These are phyloP conservation scores for Dryadomyces quercivorus DNA, from an alignment of 2,329 filamentous ascomycete genomes.

Conservation along the genomic window DNA sequence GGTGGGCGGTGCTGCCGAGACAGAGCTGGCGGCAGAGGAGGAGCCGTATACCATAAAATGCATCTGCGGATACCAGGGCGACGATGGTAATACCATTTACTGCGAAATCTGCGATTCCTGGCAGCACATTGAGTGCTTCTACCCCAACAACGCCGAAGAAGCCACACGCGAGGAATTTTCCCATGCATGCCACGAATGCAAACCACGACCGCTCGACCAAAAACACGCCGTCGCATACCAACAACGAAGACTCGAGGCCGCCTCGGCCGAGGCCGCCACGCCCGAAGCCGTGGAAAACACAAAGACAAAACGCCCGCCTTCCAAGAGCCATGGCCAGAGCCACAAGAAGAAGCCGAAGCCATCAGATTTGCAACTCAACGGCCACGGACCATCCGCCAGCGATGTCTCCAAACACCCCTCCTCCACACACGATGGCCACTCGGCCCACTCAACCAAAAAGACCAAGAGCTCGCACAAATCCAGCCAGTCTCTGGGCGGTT, in stretches of 20 bases:
- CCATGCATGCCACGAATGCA: constrained; percentile 84
- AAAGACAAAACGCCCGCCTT: constrained; percentile 59
- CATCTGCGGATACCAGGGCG: constrained; percentile 85
- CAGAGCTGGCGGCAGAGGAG: constrained; percentile 51
- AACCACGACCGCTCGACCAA: constrained; percentile 61
- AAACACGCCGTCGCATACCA: constrained; percentile 66
- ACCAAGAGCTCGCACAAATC: constrained; percentile 70
- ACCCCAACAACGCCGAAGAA: constrained; percentile 59
- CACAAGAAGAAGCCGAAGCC: constrained; percentile 85
- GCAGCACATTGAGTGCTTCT: constrained; percentile 98
- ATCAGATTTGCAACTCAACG: constrained; percentile 52
- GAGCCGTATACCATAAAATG: constrained; percentile 95
- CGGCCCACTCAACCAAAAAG: constrained; percentile 55
- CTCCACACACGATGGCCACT: constrained; percentile 16
- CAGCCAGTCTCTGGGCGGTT: constrained; percentile 63
- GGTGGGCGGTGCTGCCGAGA: constrained; percentile 18
- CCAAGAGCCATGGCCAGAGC: constrained; percentile 51
- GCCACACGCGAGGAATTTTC: constrained; percentile 59
- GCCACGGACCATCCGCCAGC: constrained; percentile 43
- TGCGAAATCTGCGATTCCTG: constrained; percentile 94
- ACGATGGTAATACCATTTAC: constrained; percentile 95
- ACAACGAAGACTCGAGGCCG: constrained; percentile 38
- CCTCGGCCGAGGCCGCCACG: constrained; percentile 29
- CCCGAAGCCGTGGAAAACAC: constrained; percentile 47
- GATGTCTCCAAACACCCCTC: constrained; percentile 36